A percentile compares a stretch with the other conserved stretches of the same genome.
Conservation (phyloP, 2,329 filamentous ascomycete species). For the Allantophomopsis lycopodina region DNA sequence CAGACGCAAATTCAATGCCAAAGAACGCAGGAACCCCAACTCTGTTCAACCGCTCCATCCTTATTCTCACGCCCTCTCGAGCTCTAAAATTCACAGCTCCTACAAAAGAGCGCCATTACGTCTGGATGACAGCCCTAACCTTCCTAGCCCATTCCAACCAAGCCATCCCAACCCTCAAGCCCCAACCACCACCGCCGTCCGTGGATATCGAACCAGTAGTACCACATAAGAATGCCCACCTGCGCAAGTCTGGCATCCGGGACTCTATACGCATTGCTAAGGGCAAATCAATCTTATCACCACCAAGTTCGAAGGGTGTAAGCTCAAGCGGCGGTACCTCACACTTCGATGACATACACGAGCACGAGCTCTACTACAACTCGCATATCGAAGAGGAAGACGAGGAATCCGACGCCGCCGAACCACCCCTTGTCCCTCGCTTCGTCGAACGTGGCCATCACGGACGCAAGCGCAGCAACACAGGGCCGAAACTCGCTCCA, state of each 20-base stretch:
- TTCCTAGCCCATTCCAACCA: constrained; percentile 88
- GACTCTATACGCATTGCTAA: constrained; percentile 89
- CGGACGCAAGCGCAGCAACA: constrained; percentile 74
- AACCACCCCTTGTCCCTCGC: constrained; percentile 59
- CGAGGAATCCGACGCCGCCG: constrained; percentile 39
- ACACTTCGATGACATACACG: constrained; percentile 4
- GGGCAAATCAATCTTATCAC: constrained; percentile 30
- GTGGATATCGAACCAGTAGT: constrained; percentile 30
- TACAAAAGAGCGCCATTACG: constrained; percentile 73
- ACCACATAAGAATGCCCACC: constrained; percentile 16
- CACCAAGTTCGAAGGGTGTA: constrained; percentile 22
- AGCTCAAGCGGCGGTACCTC: constrained; percentile 9
- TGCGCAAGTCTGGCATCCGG: constrained; percentile 41
- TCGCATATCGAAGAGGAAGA: constrained; percentile 3
- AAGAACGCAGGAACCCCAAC: constrained; percentile 42
- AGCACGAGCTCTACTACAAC: constrained; percentile 9
- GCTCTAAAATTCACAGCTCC: constrained; percentile 90
- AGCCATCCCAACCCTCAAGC: constrained; percentile 58
- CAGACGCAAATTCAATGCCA: constrained; percentile 78
- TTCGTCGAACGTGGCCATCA: constrained; percentile 43
- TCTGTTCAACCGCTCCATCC: constrained; percentile 82
- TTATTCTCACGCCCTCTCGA: constrained; percentile 85
- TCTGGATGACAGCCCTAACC: constrained; percentile 89
- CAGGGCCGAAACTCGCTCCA: constrained; percentile 58
- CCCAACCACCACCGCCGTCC: constrained; percentile 35